Percentiles rank a stretch among this genome's conserved stretches.
Conservation (phyloP, 306 rosid species). For the Crotalaria pallida region DNA sequence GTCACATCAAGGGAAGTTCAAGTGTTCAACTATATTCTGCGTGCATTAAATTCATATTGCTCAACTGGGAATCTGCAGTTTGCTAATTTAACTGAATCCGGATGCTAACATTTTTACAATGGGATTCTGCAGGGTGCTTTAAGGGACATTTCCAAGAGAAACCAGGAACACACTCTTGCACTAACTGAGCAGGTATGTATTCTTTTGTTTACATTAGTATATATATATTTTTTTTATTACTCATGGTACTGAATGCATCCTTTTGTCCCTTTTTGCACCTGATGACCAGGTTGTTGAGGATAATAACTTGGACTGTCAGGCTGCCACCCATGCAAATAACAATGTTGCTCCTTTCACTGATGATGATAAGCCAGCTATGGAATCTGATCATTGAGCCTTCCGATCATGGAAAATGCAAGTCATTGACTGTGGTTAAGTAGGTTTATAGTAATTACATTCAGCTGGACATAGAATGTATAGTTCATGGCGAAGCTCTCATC, state of each 20-base stretch:
- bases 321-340: conserved; percentile 35
- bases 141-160: conserved; percentile 82
- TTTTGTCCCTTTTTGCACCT: not conserved
- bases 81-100: not conserved
- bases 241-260: not conserved
- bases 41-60: not conserved
- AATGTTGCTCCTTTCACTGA: conserved; percentile 38
- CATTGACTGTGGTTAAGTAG: conserved; percentile 37
- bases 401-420: conserved; percentile 26
- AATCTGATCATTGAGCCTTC: conserved; percentile 47
- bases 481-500: conserved; percentile 42
- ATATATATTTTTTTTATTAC: not conserved
- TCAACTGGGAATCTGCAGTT: conserved; percentile 5
- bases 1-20: not conserved
- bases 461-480: conserved; percentile 61
- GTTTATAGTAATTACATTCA: conserved; percentile 34
- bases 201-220: not conserved
- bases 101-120: not conserved
- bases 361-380: conserved; percentile 51
- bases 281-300: conserved; percentile 56
- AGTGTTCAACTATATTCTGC: not conserved
- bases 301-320: conserved; percentile 44
- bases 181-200: conserved; percentile 48
- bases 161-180: conserved; percentile 46
- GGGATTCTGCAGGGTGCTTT: conserved; percentile 57